A percentile compares a stretch with the other conserved stretches of the same genome.
phyloP scores from a whole-genome alignment of 1,284 basidiomycete genomes.

The Ceratobasidium sp. region DNA sequence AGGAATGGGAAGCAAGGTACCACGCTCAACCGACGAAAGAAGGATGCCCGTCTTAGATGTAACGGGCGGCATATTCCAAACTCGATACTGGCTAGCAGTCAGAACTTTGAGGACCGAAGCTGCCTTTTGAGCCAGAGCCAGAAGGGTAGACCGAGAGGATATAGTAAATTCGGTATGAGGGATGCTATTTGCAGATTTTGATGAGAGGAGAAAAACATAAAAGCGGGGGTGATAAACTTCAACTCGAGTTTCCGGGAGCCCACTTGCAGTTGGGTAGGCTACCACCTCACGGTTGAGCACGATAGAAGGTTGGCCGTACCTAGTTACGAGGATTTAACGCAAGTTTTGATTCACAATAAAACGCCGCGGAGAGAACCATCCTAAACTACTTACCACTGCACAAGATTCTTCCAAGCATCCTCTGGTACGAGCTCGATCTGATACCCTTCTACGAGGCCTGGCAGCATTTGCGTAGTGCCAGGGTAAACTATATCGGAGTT shows the following conservation, averaged over 20 bases:
- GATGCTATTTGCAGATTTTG: slow-evolving; percentile 14
- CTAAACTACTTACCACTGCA: slow-evolving; percentile 69
- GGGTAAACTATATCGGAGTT: slow-evolving; percentile 75
- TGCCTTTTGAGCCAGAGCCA: slow-evolving; percentile 17
- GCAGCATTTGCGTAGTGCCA: slow-evolving; percentile 51
- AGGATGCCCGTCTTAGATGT: slow-evolving; percentile 30
- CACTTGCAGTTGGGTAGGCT: slow-evolving; percentile 63
- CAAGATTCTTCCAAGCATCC: slow-evolving; percentile 78
- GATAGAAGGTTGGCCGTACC: slow-evolving; percentile 76
- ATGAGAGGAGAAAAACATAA: slow-evolving; percentile 62
- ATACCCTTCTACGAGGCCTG: slow-evolving; percentile 66
- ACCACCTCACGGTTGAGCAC: slow-evolving; percentile 78
- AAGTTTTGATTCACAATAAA: too few species aligned
- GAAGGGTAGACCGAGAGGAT: slow-evolving; percentile 48
- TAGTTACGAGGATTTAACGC: slow-evolving; percentile 54
- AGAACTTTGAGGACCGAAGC: slow-evolving; percentile 39
- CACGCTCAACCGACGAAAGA: not conserved
- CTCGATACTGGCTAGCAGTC: slow-evolving; percentile 30
- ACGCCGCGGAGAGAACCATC: too few species aligned
- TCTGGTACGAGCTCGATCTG: slow-evolving; percentile 84
- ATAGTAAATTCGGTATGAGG: slow-evolving; percentile 52
- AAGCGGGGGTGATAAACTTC: slow-evolving; percentile 87
- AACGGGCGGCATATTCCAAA: slow-evolving; percentile 47
- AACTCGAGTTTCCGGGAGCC: slow-evolving; percentile 66
- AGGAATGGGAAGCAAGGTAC: slow-evolving; percentile 23